Evolutionary conservation across 139 green algal species (phyloP).

Genomic region (Chlamydomonas asymmetrica): DNA sequence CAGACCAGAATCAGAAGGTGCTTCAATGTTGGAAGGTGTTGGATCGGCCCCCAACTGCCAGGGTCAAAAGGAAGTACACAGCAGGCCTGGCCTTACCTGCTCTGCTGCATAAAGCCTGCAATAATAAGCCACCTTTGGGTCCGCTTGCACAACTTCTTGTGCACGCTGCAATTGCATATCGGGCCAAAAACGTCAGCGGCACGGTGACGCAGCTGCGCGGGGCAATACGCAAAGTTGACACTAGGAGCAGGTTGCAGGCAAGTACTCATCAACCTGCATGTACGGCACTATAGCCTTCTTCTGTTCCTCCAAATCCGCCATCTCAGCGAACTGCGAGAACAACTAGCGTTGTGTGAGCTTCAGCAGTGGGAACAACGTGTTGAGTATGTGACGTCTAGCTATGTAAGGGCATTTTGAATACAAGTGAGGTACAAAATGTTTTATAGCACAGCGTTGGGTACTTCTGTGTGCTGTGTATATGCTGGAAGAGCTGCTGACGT

Average conservation of each 20-base stretch:
- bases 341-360: no score
- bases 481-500: no score
- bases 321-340: no score
- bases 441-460: no score
- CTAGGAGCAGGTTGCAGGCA: conserved; percentile 3
- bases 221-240: neutral
- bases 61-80: neutral
- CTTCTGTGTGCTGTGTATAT: no score
- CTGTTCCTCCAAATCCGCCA: conserved; percentile 66
- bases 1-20: neutral
- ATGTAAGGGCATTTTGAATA: no score
- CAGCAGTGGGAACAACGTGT: conserved; percentile 12
- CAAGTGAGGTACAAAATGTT: no score
- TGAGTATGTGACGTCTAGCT: no score
- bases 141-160: conserved; percentile 67
- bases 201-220: neutral
- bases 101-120: conserved; percentile 75
- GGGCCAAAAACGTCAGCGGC: neutral
- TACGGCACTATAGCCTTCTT: conserved; percentile 75
- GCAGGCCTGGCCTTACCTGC: conserved; percentile 66
- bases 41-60: neutral
- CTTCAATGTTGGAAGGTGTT: neutral
- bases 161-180: conserved; percentile 51
- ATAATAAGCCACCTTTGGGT: conserved; percentile 82
- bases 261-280: conserved; percentile 70